phyloP scores from a whole-genome alignment of 495 filamentous ascomycete genomes.

The Chaetomidium leptoderma region DNA sequence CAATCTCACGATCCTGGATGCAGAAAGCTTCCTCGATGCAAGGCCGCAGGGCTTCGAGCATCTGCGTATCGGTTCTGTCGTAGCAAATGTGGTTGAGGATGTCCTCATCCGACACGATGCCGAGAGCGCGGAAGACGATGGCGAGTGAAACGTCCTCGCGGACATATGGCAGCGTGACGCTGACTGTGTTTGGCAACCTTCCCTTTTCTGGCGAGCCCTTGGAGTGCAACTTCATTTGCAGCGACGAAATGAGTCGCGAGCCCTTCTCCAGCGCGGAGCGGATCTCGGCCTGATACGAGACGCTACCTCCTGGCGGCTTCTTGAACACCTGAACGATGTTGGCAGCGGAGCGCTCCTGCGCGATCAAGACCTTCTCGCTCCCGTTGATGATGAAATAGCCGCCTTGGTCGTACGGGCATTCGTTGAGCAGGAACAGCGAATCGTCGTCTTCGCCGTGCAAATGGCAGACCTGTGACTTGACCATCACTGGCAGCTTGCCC shows the following conservation, averaged over 20 bases:
- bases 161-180: slow-evolving; percentile 86
- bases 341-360: slow-evolving; percentile 93
- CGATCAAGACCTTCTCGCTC: slow-evolving; percentile 98
- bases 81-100: slow-evolving; percentile 97
- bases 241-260: slow-evolving; percentile 82
- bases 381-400: slow-evolving; percentile 99
- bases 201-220: slow-evolving; percentile 76
- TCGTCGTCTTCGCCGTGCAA: slow-evolving; percentile 75
- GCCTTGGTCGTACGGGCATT: slow-evolving; percentile 96
- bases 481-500: slow-evolving; percentile 94
- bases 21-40: slow-evolving; percentile 95
- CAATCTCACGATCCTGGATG: slow-evolving; percentile 94
- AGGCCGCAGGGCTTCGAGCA: slow-evolving; percentile 95
- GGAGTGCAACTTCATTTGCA: slow-evolving; percentile 80
- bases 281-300: slow-evolving; percentile 91
- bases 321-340: slow-evolving; percentile 99
- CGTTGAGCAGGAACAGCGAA: slow-evolving; percentile 77
- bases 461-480: slow-evolving; percentile 90
- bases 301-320: slow-evolving; percentile 81
- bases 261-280: slow-evolving; percentile 95
- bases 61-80: slow-evolving; percentile 87
- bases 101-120: slow-evolving; percentile 95
- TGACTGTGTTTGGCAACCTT: slow-evolving; percentile 78
- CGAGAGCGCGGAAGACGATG: slow-evolving; percentile 90
- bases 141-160: slow-evolving; percentile 89